Base-by-base conservation (phyloP, 495 filamentous ascomycete genomes). In the Hamigera avellanea region DNA sequence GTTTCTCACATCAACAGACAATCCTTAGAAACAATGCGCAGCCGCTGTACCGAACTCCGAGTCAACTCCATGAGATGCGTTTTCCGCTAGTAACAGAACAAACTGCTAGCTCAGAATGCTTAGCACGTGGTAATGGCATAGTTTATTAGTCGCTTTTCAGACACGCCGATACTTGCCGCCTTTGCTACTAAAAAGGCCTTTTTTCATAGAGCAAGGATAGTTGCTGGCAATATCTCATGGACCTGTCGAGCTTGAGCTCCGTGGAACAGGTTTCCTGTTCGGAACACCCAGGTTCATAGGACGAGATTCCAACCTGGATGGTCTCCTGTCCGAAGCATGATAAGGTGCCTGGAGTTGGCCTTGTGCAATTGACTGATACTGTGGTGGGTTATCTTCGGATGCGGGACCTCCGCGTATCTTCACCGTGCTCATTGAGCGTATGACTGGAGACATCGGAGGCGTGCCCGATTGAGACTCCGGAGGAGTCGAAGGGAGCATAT, bases 401-500 rank as follows among this genome's bases (percentile, higher is more conserved):
- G 48, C 40, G 7, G 44, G 39, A 10, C 52, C 41, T 35, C 57
- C 50, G 26, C 50, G 43, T 18, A 56, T 49, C 31, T 66, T 66
- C 43, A 59, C 51, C 26, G 54, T 55, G 34, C 62, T 66, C 16
- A 52, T 54, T n/a, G 59, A 50, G 2, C 57, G 62, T 23, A 48
- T 44, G 13, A 58, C 52, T 1, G 57, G 57, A 14, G 59, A 62
- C 2, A 39, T 42, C 0, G 56, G 54, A 8, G 59, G 62, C 7
- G 59, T 61, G 31, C 54, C 59, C 29, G 57, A 63, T 18, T 47
- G 50, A 3, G 59, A 59, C 21, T 63, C 59, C 14, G 59, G 56
- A 3, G 64, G 64, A 18, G 62, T 61, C 19, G 53, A 57, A 19
- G 64, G 62, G 21, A 68, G 45, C 62, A 68, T 68, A 34, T 68